Evolutionary conservation across 768 basidiomycete species (phyloP), one percentile per base, ranked within the genome.

Genomic region (Cystofilobasidium capitatum): DNA sequence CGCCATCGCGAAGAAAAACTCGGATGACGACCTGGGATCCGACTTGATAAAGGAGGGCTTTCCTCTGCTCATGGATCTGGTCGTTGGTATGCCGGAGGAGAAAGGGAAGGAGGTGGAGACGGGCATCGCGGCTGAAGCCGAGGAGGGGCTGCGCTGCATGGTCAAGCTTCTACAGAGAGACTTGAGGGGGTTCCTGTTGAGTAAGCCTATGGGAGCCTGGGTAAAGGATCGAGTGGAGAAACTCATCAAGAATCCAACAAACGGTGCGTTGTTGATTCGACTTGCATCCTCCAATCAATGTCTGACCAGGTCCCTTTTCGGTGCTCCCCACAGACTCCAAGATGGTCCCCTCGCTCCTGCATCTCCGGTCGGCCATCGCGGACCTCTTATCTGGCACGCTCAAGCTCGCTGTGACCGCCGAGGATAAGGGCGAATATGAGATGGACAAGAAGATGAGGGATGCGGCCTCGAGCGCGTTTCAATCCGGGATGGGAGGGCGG

Each of bases 401-500:
- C 29, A 37, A 36, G 24, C n/a, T 68, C 51, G 3, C 37, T 39
- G 5, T 42, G 47, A 20, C 17, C 60, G 35, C 60, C 45, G n/a
- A 16, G 44, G 8, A 14, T 37, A 45, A 10, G 31, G 36, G 8
- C 51, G 66, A 68, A n/a, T n/a, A n/a, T n/a, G n/a, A n/a, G n/a
- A n/a, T n/a, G 51, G 60, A 33, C 66, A 59, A 44, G 55, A 2
- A 29, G 14, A 29, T 68, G 16, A 31, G 58, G 16, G 66, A 68
- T 7, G 66, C 60, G 1, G 51, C 59, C 29, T 49, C 49, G 26
- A 60, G 89, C 64, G 87, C 87, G 0, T 92, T 93, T 76, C 76
- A 81, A 3, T 78, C 87, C 29, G 91, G 92, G 79, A 86, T 85
- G 75, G 81, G 82, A 2, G 83, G 87, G 49, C 82, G 85, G 35